A percentile compares a stretch with the other conserved stretches of the same genome.
phyloP scores from a whole-genome alignment of 192 early-diverging fungal genomes.

The Tieghemiomyces parasiticus region DNA sequence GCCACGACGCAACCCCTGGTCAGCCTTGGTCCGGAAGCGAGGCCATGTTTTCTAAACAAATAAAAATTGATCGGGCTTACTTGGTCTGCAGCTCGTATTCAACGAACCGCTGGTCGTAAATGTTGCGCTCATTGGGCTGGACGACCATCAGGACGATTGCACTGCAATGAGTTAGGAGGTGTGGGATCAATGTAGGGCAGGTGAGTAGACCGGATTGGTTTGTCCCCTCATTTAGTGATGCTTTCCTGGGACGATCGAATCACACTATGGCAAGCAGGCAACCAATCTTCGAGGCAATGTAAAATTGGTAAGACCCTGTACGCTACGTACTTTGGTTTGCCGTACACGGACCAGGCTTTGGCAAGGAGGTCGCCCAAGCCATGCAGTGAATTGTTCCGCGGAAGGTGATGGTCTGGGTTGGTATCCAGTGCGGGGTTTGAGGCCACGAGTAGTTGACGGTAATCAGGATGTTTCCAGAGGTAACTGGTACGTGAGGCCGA shows the following conservation, averaged over 20 bases:
- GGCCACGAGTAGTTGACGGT: slow-evolving; percentile 15
- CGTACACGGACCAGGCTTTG: slow-evolving; percentile 38
- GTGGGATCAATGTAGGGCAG: no score
- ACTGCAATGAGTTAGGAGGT: slow-evolving; percentile 17
- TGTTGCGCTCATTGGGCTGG: slow-evolving; percentile 84
- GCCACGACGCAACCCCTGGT: no score
- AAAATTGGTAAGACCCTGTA: no score
- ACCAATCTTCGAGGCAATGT: no score
- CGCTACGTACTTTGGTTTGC: slow-evolving; percentile 32
- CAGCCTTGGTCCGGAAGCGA: no score
- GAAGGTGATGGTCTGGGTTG: neutral
- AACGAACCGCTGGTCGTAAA: slow-evolving; percentile 83
- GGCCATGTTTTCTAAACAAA: no score
- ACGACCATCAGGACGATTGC: slow-evolving; percentile 78
- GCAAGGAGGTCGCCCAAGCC: neutral
- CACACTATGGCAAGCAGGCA: no score
- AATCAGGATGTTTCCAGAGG: slow-evolving; percentile 25
- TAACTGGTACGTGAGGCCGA: no score
- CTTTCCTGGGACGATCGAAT: no score
- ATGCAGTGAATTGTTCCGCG: neutral
- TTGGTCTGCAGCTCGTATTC: slow-evolving; percentile 45
- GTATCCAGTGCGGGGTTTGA: neutral
- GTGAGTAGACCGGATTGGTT: no score
- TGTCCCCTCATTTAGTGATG: no score
- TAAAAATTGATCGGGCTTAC: no score